A percentile compares a stretch with the other conserved stretches of the same genome.
These are phyloP conservation scores for Lachancea mirantina DNA, from an alignment of 805 yeast species.

Conservation along the genomic window DNA sequence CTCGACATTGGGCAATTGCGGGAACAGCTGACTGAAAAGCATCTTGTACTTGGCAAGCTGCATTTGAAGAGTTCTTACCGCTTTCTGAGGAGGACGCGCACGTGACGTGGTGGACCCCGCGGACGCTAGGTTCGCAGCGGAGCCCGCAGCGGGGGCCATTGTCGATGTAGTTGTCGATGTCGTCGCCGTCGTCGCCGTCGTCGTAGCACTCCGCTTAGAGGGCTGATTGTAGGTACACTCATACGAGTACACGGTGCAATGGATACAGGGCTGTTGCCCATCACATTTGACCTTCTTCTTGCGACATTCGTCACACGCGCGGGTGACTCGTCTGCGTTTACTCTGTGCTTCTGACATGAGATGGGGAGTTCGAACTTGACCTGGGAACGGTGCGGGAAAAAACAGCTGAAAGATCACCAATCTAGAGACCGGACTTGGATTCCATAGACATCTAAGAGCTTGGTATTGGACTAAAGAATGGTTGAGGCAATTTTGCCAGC, in stretches of 20 bases:
- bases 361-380: neutral
- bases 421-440: too few relatives aligned
- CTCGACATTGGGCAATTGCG: conserved; percentile 23
- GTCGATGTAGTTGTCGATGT: conserved; percentile 4
- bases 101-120: neutral
- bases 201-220: conserved; percentile 27
- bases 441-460: too few relatives aligned
- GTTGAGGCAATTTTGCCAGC: too few relatives aligned
- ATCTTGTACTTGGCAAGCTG: conserved; percentile 18
- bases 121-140: conserved; percentile 1
- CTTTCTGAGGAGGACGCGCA: too few relatives aligned
- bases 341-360: conserved; percentile 11
- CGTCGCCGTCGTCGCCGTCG: conserved; percentile 3
- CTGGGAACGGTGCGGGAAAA: too few relatives aligned
- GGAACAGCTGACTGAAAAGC: conserved; percentile 21
- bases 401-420: too few relatives aligned
- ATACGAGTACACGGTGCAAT: conserved; percentile 81
- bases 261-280: conserved; percentile 77
- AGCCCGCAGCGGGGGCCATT: neutral
- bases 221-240: conserved; percentile 84
- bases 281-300: conserved; percentile 78
- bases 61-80: conserved; percentile 13
- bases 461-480: too few relatives aligned
- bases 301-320: conserved; percentile 48
- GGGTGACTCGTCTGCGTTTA: conserved; percentile 34